These are phyloP conservation scores for Aurinia saxatilis DNA, from an alignment of 345 rosid genomes.

Conservation along the genomic window DNA sequence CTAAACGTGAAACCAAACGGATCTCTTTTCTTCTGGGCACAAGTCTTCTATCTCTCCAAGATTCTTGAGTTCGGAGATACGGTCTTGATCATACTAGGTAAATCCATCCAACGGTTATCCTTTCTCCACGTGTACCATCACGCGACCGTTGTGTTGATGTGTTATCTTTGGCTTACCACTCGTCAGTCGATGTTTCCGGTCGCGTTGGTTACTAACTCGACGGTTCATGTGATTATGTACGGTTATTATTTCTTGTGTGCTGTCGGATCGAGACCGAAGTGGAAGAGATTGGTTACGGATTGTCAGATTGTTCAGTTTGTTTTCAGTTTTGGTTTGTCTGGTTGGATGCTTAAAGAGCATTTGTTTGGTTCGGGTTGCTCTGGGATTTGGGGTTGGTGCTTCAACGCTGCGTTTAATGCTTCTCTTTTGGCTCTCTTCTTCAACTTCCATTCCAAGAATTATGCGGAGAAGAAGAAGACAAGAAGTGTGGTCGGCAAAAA, in stretches of 20 bases:
- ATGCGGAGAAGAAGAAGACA: conserved; percentile 14
- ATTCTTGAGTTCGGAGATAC: conserved; percentile 58
- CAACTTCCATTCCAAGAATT: conserved; percentile 53
- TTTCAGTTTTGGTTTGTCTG: conserved; percentile 44
- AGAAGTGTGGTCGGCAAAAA: not conserved
- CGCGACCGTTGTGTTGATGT: conserved; percentile 63
- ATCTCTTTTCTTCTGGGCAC: conserved; percentile 66
- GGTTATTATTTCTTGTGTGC: conserved; percentile 54
- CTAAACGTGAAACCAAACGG: conserved; percentile 33
- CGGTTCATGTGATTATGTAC: conserved; percentile 72
- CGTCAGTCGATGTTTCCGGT: conserved; percentile 57
- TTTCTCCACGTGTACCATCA: conserved; percentile 92
- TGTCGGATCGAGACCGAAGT: conserved; percentile 50
- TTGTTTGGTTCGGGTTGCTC: conserved; percentile 52
- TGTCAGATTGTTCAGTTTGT: conserved; percentile 74
- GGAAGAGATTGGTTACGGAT: conserved; percentile 76
- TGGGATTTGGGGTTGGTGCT: conserved; percentile 61
- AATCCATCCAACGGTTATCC: conserved; percentile 48
- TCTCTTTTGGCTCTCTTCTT: conserved; percentile 60
- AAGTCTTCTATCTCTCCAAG: conserved; percentile 66
- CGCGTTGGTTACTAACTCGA: conserved; percentile 45
- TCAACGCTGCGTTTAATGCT: conserved; percentile 55
- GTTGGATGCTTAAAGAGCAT: conserved; percentile 46
- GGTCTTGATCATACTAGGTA: conserved; percentile 42
- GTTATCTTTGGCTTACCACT: conserved; percentile 53